A percentile compares a stretch with the other conserved stretches of the same genome.
phyloP scores from a whole-genome alignment of 345 rosid genomes.

The Excoecaria cochinchinensis region DNA sequence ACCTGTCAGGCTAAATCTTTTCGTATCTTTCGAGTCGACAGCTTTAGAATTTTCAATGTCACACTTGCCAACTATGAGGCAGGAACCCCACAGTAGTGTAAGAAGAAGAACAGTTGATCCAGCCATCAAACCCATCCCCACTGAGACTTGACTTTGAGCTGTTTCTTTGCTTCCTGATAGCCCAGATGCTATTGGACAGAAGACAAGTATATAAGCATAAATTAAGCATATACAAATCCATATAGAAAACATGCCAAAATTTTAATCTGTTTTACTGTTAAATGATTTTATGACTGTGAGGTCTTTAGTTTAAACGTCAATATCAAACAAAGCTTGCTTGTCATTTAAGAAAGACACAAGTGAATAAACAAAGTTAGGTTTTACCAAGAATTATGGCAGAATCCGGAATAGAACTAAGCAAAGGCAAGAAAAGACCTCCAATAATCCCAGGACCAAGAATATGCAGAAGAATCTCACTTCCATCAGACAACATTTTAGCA shows the following conservation, averaged over 20 bases:
- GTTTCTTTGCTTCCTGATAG: slow-evolving; percentile 63
- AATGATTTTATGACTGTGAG: background rate
- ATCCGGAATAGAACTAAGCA: slow-evolving; percentile 5
- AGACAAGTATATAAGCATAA: background rate
- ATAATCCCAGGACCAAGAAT: slow-evolving; percentile 25
- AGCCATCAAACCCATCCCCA: slow-evolving; percentile 89
- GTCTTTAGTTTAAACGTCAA: too few relatives aligned
- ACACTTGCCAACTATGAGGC: slow-evolving; percentile 69
- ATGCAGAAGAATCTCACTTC: slow-evolving; percentile 26
- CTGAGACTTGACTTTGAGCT: slow-evolving; percentile 86
- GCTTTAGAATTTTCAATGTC: slow-evolving; percentile 54
- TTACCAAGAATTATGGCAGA: slow-evolving; percentile 13
- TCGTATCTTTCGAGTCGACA: slow-evolving; percentile 49
- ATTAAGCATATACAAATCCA: too few relatives aligned
- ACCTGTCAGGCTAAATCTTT: slow-evolving; percentile 56
- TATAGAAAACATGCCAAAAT: background rate
- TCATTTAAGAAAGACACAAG: background rate
- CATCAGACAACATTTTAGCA: slow-evolving; percentile 21
- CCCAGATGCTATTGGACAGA: slow-evolving; percentile 59
- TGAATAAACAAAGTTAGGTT: background rate
- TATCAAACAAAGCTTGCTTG: background rate
- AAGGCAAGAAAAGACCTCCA: slow-evolving; percentile 8
- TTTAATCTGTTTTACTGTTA: background rate
- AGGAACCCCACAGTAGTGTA: slow-evolving; percentile 83
- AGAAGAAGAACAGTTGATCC: slow-evolving; percentile 89